Base-by-base conservation (phyloP, 805 yeast genomes). In the Candida manassasensis region DNA sequence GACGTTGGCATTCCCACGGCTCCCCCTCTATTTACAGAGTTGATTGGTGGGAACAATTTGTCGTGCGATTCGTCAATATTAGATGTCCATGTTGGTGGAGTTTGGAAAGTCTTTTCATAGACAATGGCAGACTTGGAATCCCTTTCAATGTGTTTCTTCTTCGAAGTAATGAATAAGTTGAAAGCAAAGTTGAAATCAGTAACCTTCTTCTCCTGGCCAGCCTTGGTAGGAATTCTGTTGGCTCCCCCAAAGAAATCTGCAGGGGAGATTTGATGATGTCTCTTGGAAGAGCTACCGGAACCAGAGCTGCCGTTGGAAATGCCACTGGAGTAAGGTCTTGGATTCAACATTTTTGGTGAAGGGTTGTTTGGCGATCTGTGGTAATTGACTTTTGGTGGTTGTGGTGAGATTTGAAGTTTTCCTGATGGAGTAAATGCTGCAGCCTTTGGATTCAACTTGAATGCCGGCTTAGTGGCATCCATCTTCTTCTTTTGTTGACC, bases 31-130 rank as follows among this genome's bases (percentile, higher is more conserved):
- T 42, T 44, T 9, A 43, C 27, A 15, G 27, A 53, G 35, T 62
- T 40, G 35, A 55, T 45, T 37, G 66, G 66, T 2, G 79, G 73
- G 57, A 79, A 77, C 26, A 74, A 53, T 12, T 63, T 57, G 37
- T 67, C 71, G 56, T 77, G 76, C 2, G 81, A 67, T 38, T 73
- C 78, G 29, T 76, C 83, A 16, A 72, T 57, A 2, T 79, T 76
- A 32, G 71, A 61, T 15, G 69, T 67, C 94, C 94, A 84, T 0
- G 89, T 81, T 34, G 94, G 94, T 7, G 85, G 80, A 0, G 90
- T 81, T 27, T 69, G 67, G 54, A 73, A 85, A 5, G 93, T 79
- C 47, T 67, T 76, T 45, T 80, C 88, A 41, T 80, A 64, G 3
- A 47, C 43, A 6, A 57, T 46, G 10, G 60, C 55, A 3, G 51